Evolutionary conservation across 2,329 filamentous ascomycete species (phyloP), one percentile per base, ranked within the genome.

Genomic region (Ilyonectria destructans): DNA sequence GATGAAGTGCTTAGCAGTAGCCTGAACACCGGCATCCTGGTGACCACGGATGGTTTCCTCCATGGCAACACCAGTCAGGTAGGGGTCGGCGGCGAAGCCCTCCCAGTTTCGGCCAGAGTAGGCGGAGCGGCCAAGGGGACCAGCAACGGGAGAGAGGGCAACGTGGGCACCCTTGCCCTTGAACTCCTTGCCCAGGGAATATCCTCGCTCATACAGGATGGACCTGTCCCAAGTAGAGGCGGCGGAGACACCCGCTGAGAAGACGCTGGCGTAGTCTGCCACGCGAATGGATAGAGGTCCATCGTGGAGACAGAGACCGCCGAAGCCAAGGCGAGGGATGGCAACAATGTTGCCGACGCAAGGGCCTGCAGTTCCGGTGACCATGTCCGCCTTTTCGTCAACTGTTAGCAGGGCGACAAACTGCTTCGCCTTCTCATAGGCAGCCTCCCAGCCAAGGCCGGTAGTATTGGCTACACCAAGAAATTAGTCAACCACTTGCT

Each of bases 141-240:
- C 83, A 15, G 77, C 75, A 21, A 83, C 80, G 13, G 84, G 82
- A 1, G 70, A 75, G 29, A 95, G 85, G 71, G 90, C 88, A 31
- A 94, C 84, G 77, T 95, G 91, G 23, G 93, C 86, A 65, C 93
- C 93, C 82, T 95, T 95, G 70, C 81, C 90, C 72, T 86, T 89
- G 78, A 92, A 90, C 79, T 96, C 93, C 56, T 77, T 51, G 19
- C 82, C 84, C 82, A 86, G 82, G 56, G 82, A 83, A 13, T 69
- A 59, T 23, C 76, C 94, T 58, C 93, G 89, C 64, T 87, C 84
- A 77, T 90, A 90, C 70, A 93, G 89, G 26, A 96, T 86, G 13
- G 87, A 82, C 70, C 89, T 91, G 79, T 96, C 92, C 92, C 93
- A 97, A 43, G 74, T 71, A 3, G 77, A 80, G 6, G 82, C 83